A percentile compares a stretch with the other conserved stretches of the same genome.
phyloP scores from a whole-genome alignment of 2,329 filamentous ascomycete genomes.

The Domatiomyces globalis region DNA sequence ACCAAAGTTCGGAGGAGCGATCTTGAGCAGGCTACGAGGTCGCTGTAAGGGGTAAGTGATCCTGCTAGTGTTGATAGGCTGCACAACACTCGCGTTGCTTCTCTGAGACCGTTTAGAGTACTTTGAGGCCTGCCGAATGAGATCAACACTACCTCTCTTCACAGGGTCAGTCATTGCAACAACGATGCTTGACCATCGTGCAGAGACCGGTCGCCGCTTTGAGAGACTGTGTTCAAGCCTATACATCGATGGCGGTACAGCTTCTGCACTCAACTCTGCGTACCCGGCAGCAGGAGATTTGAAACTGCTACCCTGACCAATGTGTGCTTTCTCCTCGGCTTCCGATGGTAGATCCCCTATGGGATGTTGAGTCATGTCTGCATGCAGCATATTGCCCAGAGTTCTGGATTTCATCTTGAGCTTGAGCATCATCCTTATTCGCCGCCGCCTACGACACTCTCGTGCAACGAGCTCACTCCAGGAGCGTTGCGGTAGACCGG shows the following conservation, averaged over 20 bases:
- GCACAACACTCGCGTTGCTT: constrained; percentile 15
- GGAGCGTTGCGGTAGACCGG: constrained; percentile 6
- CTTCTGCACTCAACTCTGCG: constrained; percentile 16
- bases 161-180: constrained; percentile 13
- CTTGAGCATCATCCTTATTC: constrained; percentile 11
- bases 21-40: constrained; percentile 10
- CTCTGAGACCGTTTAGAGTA: constrained; percentile 10
- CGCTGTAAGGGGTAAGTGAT: constrained; percentile 6
- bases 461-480: constrained; percentile 10
- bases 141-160: constrained; percentile 9
- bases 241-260: constrained; percentile 6
- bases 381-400: not conserved
- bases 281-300: constrained; percentile 12
- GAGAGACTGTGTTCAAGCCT: constrained; percentile 3
- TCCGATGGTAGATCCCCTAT: not conserved
- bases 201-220: constrained; percentile 6
- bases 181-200: constrained; percentile 14
- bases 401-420: constrained; percentile 7
- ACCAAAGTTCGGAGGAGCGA: constrained; percentile 11
- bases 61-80: constrained; percentile 16
- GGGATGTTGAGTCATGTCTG: not conserved
- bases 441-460: constrained; percentile 9
- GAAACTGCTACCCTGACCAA: constrained; percentile 1
- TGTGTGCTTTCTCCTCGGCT: not conserved
- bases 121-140: constrained; percentile 14